Evolutionary conservation across 176 grass and related monocot species (phyloP).

Genomic region (Miscanthus lutarioriparius): DNA sequence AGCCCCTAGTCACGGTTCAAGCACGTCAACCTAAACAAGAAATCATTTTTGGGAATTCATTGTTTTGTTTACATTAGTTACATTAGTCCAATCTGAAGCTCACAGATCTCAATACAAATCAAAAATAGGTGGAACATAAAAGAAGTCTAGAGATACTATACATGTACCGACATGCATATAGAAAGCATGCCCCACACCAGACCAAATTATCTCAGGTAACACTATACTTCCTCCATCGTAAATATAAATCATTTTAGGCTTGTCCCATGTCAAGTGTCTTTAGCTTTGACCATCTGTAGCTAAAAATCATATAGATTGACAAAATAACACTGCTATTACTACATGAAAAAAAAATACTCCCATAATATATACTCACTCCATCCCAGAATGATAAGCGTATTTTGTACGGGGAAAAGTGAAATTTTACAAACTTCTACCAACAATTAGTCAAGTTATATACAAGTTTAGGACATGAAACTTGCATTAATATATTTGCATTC

Average conservation of each 20-base stretch:
- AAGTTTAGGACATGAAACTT: background rate
- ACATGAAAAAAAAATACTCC: background rate
- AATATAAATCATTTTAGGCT: background rate
- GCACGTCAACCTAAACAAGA: background rate
- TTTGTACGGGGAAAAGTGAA: background rate
- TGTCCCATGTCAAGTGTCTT: background rate
- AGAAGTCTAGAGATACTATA: background rate
- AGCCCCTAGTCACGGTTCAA: no score
- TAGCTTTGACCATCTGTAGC: background rate
- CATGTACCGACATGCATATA: background rate
- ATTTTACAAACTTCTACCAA: background rate
- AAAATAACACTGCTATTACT: background rate
- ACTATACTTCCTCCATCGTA: background rate
- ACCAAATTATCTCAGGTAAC: background rate
- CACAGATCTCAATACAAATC: background rate
- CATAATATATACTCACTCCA: background rate
- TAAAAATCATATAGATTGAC: background rate
- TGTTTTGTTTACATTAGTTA: background rate
- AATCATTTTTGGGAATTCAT: background rate
- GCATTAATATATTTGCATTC: background rate
- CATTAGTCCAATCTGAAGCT: background rate
- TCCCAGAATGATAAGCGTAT: background rate
- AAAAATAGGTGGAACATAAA: slow-evolving; percentile 4
- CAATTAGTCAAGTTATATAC: background rate
- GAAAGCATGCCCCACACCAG: background rate